Evolutionary conservation across 2,329 filamentous ascomycete genomes (phyloP).

Genomic region (Pyrenophora seminiperda): DNA sequence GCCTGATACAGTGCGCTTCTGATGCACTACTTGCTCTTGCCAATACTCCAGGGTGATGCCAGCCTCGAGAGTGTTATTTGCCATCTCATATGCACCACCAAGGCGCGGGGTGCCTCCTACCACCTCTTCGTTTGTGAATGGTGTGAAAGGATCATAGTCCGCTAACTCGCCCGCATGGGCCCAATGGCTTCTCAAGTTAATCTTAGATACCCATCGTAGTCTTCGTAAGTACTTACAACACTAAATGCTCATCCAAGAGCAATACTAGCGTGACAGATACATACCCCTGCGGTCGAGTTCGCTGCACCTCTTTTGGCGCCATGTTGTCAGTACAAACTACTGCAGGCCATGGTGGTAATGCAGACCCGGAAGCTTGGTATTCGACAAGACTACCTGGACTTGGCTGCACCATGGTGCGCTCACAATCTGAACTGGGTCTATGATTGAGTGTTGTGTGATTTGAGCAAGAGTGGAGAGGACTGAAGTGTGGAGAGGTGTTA

Average conservation of each 20-base stretch:
- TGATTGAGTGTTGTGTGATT: not conserved
- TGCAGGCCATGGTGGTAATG: slow-evolving; percentile 22
- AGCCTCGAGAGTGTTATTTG: not conserved
- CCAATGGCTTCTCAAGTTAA: slow-evolving; percentile 26
- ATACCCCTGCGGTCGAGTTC: slow-evolving; percentile 17
- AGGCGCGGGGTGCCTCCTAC: slow-evolving; percentile 12
- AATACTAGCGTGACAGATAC: slow-evolving; percentile 20
- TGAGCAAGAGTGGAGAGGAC: not conserved
- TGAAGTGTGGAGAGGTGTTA: not conserved
- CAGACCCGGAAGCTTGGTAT: slow-evolving; percentile 8
- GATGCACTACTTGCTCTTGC: slow-evolving; percentile 7
- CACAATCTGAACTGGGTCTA: not conserved
- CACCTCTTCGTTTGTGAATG: not conserved
- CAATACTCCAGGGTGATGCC: slow-evolving; percentile 17
- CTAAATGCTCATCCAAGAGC: slow-evolving; percentile 13
- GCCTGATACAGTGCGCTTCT: not conserved
- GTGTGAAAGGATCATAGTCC: slow-evolving; percentile 18
- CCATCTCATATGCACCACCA: slow-evolving; percentile 16
- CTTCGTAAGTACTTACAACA: slow-evolving; percentile 21
- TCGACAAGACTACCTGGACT: slow-evolving; percentile 18
- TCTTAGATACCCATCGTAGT: too few species aligned
- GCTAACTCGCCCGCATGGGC: slow-evolving; percentile 18
- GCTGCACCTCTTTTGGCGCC: slow-evolving; percentile 11
- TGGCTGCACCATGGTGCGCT: not conserved
- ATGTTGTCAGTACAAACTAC: slow-evolving; percentile 29